phyloP scores from a whole-genome alignment of 164 flowering plant species.

The Stephania cephalantha region DNA sequence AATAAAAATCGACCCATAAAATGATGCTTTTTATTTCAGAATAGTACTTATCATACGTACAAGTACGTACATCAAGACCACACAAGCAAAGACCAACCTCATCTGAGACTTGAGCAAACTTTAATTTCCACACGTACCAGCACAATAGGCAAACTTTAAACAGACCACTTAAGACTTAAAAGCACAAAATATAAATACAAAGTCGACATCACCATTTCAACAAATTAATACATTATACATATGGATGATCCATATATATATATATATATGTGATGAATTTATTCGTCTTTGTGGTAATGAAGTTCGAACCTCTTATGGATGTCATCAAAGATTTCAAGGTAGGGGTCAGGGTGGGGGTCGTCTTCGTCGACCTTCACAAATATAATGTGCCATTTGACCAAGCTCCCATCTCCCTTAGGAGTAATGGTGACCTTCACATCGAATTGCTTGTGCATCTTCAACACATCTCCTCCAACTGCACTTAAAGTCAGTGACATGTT shows the following conservation, averaged over 20 bases:
- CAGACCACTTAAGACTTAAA: too few relatives aligned
- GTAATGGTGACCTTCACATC: not conserved
- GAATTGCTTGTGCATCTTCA: slow-evolving; percentile 6
- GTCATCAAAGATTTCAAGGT: not conserved
- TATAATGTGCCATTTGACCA: slow-evolving; percentile 10
- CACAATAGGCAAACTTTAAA: too few relatives aligned
- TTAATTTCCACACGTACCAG: too few relatives aligned
- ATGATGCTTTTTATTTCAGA: too few relatives aligned
- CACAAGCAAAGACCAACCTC: too few relatives aligned
- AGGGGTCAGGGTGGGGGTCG: not conserved
- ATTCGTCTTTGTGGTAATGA: not conserved
- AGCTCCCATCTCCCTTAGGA: slow-evolving; percentile 1
- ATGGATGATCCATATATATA: not conserved
- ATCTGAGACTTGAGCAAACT: too few relatives aligned
- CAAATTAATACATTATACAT: not conserved
- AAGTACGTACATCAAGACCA: too few relatives aligned
- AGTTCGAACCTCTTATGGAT: not conserved
- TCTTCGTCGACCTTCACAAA: slow-evolving; percentile 6
- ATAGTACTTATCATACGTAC: too few relatives aligned
- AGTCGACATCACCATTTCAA: too few relatives aligned
- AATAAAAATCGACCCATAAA: too few relatives aligned
- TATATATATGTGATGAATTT: too few relatives aligned
- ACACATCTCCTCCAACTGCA: not conserved
- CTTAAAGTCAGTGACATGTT: not conserved
- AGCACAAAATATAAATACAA: too few relatives aligned